Evolutionary conservation across 306 rosid genomes (phyloP), one percentile per base, ranked within the genome.

Genomic region (Arachis hypogaea): DNA sequence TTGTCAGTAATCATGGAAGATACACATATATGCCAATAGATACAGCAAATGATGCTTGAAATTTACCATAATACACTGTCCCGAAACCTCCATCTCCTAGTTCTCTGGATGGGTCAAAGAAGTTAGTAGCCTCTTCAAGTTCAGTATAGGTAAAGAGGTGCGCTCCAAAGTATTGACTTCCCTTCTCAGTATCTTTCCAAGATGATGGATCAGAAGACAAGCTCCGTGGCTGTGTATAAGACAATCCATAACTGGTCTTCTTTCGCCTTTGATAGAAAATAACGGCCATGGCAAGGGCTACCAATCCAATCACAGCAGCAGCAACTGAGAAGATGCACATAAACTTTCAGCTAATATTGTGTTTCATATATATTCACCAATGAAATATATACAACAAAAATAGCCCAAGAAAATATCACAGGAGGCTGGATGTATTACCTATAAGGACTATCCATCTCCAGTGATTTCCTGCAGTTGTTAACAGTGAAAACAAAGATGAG

Each of bases 61-160:
- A 50, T 50, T 74, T 85, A 93, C 98, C 98, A 71, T 40, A 83
- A 82, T 93, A 90, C 0, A 93, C 98, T 5, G 93, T 84, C 60
- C 98, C 97, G 66, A 84, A 93, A 12, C 97, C 95, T 16, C 98
- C 98, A 80, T 93, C 97, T 50, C 98, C 97, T 16, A 93, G 86
- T 82, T 87, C 91, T 82, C 54, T 87, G 3, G 84, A 43, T 10
- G 88, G 45, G 59, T 88, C 91, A 7, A 93, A 93, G 55, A 66
- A 79, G 77, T 84, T 74, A 4, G 95, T 93, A 71, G 95, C 98
- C 74, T 86, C 85, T 71, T 80, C 84, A 64, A 93, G 96, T 72
- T 93, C 98, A 54, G 72, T 58, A 45, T 90, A 88, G 60, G 83
- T 46, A 77, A 93, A 93, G 66, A 85, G 60, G 11, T 82, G 91